Conservation (phyloP, 139 green algal genomes). For the Chlorella sp. region DNA sequence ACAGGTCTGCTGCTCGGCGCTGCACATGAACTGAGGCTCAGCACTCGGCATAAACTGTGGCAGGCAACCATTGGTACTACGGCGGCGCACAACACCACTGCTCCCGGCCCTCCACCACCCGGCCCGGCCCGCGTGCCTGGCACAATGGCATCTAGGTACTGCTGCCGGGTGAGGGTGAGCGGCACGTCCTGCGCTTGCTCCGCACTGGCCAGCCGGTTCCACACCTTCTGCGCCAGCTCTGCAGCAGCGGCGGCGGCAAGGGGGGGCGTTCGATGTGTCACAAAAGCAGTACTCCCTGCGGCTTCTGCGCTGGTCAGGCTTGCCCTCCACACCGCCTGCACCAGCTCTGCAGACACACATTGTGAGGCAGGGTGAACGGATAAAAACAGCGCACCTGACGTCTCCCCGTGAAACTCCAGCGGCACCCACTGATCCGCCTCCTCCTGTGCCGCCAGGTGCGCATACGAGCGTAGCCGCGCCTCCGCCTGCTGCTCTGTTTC, state of each 20-base stretch:
- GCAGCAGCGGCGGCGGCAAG: neutral
- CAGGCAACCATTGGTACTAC: no score
- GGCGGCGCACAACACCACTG: no score
- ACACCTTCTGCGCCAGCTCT: constrained; percentile 30
- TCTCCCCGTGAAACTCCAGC: constrained; percentile 37
- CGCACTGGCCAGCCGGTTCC: constrained; percentile 12
- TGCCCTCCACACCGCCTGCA: constrained; percentile 23
- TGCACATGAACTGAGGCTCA: no score
- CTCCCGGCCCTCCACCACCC: no score
- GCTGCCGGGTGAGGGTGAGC: constrained; percentile 7
- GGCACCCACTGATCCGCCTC: constrained; percentile 54
- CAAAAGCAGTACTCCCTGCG: no score
- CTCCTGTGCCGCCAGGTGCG: constrained; percentile 68
- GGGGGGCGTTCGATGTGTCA: no score
- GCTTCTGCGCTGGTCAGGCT: no score
- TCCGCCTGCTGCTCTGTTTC: constrained; percentile 92
- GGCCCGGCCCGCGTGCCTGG: no score
- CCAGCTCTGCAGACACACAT: constrained; percentile 6
- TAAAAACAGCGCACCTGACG: constrained; percentile 7
- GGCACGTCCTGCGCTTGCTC: neutral
- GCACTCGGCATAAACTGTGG: no score
- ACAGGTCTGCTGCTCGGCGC: no score
- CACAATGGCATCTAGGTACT: constrained; percentile 45
- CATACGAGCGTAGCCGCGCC: constrained; percentile 67
- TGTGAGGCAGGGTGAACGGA: no score